These are phyloP conservation scores for Nyctanthes arbortristis DNA, from an alignment of 257 asterid genomes.

Conservation along the genomic window DNA sequence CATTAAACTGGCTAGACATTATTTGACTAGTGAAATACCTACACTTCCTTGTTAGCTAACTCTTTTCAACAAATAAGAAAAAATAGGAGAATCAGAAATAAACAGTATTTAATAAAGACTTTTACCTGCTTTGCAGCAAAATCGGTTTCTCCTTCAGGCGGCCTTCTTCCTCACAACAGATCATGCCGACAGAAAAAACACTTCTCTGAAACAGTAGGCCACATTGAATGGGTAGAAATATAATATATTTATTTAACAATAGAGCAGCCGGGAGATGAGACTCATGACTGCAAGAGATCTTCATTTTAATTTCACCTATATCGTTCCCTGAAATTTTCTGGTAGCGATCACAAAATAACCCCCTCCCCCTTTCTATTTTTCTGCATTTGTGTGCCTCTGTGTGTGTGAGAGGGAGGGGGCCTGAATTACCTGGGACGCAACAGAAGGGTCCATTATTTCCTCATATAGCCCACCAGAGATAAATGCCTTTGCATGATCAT, in stretches of 20 bases:
- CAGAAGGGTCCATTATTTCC: slow-evolving; percentile 85
- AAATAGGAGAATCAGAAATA: slow-evolving; percentile 9
- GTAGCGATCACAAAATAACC: slow-evolving; percentile 9
- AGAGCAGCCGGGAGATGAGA: slow-evolving; percentile 18
- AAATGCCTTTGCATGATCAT: slow-evolving; percentile 43
- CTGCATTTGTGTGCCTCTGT: too few relatives aligned
- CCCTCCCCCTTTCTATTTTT: background rate
- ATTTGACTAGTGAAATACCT: too few relatives aligned
- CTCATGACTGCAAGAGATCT: slow-evolving; percentile 14
- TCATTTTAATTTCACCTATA: slow-evolving; percentile 14
- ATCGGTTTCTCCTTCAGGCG: slow-evolving; percentile 93
- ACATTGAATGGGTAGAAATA: slow-evolving; percentile 21
- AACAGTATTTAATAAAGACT: slow-evolving; percentile 8
- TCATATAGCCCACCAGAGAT: slow-evolving; percentile 65
- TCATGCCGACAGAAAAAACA: slow-evolving; percentile 92
- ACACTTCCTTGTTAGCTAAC: too few relatives aligned
- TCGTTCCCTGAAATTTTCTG: slow-evolving; percentile 11
- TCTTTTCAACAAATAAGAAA: slow-evolving; percentile 1
- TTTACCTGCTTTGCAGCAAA: slow-evolving; percentile 90
- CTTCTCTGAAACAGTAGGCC: slow-evolving; percentile 55
- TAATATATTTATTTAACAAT: slow-evolving; percentile 15
- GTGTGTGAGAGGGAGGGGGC: too few relatives aligned
- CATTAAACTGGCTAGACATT: too few relatives aligned
- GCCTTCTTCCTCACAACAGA: slow-evolving; percentile 97
- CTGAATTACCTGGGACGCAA: slow-evolving; percentile 83